Conservation (phyloP, 2,329 filamentous ascomycete genomes). For the Leptosphaerulina australis region DNA sequence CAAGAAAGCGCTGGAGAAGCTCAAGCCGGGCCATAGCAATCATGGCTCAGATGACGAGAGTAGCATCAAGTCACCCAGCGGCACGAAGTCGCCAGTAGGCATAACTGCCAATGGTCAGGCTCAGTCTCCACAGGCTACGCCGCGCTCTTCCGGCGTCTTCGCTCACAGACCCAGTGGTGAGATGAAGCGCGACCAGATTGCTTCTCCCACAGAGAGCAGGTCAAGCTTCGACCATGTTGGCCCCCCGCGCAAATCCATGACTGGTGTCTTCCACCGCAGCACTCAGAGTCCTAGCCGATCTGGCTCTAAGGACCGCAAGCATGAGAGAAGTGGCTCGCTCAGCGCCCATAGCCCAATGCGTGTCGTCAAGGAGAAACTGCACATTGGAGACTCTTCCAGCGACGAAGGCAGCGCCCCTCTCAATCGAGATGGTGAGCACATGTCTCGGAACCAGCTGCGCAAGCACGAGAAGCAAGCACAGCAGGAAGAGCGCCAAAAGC, state of each 20-base stretch:
- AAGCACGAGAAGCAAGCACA: conserved; percentile 56
- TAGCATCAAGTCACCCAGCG: conserved; percentile 35
- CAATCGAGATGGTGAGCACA: conserved; percentile 57
- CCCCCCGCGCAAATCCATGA: conserved; percentile 33
- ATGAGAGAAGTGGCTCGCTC: conserved; percentile 34
- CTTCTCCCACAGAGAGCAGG: conserved; percentile 40
- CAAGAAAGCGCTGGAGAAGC: conserved; percentile 54
- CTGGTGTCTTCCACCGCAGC: conserved; percentile 45
- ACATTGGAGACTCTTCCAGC: conserved; percentile 42
- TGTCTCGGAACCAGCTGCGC: conserved; percentile 57
- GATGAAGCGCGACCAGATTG: conserved; percentile 38
- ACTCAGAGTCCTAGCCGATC: conserved; percentile 46
- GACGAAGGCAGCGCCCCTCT: conserved; percentile 49
- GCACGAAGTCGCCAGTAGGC: conserved; percentile 30
- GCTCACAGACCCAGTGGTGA: conserved; percentile 42
- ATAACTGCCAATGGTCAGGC: conserved; percentile 33
- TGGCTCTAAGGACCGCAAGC: conserved; percentile 27
- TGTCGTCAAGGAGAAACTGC: conserved; percentile 50
- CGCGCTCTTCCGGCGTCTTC: conserved; percentile 38
- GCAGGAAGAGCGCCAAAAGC: conserved; percentile 53
- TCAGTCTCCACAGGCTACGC: conserved; percentile 33
- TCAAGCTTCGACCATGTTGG: conserved; percentile 36
- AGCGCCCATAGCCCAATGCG: conserved; percentile 48
- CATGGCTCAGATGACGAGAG: conserved; percentile 45
- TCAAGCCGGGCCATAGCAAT: conserved; percentile 48